Percentiles rank a stretch among this genome's conserved stretches.
phyloP scores from a whole-genome alignment of 2,329 filamentous ascomycete genomes.

The Alternaria sp. region DNA sequence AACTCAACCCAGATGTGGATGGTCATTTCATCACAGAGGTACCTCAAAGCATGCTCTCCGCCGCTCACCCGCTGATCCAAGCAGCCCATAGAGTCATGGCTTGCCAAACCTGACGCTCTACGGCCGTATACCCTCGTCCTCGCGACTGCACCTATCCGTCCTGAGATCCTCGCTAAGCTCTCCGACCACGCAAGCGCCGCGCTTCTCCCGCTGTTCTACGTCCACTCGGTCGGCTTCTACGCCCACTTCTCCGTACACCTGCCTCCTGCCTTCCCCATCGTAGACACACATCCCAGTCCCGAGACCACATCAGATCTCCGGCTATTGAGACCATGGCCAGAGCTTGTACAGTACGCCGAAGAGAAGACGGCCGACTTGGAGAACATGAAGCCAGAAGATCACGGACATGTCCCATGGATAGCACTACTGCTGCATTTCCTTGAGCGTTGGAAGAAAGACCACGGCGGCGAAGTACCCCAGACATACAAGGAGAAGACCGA shows the following conservation, averaged over 20 bases:
- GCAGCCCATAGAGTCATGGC: slow-evolving; percentile 56
- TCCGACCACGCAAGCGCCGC: slow-evolving; percentile 61
- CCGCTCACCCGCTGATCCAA: slow-evolving; percentile 22
- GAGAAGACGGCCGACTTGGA: slow-evolving; percentile 75
- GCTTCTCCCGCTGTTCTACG: slow-evolving; percentile 77
- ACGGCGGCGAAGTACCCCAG: slow-evolving; percentile 73
- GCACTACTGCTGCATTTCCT: slow-evolving; percentile 84
- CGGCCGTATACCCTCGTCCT: slow-evolving; percentile 67
- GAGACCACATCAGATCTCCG: slow-evolving; percentile 86
- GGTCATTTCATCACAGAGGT: slow-evolving; percentile 73
- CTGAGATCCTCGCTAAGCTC: slow-evolving; percentile 60
- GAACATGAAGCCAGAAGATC: slow-evolving; percentile 76
- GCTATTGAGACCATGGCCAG: slow-evolving; percentile 84
- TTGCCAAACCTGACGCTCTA: slow-evolving; percentile 51
- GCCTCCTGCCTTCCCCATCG: slow-evolving; percentile 83
- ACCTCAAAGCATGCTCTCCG: slow-evolving; percentile 8
- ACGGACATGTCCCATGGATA: slow-evolving; percentile 91
- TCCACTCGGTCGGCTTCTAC: slow-evolving; percentile 92
- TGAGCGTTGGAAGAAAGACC: slow-evolving; percentile 76
- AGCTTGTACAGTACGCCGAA: slow-evolving; percentile 72
- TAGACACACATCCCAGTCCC: slow-evolving; percentile 93
- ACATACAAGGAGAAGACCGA: slow-evolving; percentile 86
- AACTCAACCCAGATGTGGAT: slow-evolving; percentile 91
- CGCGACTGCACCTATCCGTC: slow-evolving; percentile 66
- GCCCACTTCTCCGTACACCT: slow-evolving; percentile 84